Conservation (phyloP, 495 filamentous ascomycete genomes). For the Astrothelium subdiscretum region DNA sequence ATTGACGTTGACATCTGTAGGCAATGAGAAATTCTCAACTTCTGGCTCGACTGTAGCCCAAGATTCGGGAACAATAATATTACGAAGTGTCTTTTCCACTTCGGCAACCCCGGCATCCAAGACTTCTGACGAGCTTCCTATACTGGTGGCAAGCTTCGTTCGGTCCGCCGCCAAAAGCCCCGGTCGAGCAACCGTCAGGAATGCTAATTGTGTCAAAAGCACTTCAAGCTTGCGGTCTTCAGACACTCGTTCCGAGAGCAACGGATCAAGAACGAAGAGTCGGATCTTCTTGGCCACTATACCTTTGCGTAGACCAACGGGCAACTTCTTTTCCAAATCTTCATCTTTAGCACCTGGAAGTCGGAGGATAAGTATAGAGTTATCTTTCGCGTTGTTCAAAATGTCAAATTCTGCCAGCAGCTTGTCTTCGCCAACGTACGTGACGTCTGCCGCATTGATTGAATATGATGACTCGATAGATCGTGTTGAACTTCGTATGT, state of each 20-base stretch:
- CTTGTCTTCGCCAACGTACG: slow-evolving; percentile 65
- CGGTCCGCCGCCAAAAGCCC: slow-evolving; percentile 39
- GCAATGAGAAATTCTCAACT: slow-evolving; percentile 38
- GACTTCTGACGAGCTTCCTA: slow-evolving; percentile 36
- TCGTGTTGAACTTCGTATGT: slow-evolving; percentile 74
- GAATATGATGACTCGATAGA: slow-evolving; percentile 74
- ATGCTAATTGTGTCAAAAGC: slow-evolving; percentile 61
- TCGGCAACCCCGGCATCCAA: slow-evolving; percentile 52
- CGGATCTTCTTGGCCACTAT: slow-evolving; percentile 55
- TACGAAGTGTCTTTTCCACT: slow-evolving; percentile 55
- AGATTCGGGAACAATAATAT: slow-evolving; percentile 60
- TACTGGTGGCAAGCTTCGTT: slow-evolving; percentile 47
- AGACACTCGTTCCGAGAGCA: slow-evolving; percentile 49
- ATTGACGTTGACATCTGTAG: slow-evolving; percentile 52
- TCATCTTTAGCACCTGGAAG: slow-evolving; percentile 70
- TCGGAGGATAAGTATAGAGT: slow-evolving; percentile 62
- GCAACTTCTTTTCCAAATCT: slow-evolving; percentile 81
- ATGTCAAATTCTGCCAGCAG: slow-evolving; percentile 67
- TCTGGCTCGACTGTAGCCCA: slow-evolving; percentile 61
- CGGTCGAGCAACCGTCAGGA: slow-evolving; percentile 60
- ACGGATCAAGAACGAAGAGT: slow-evolving; percentile 63
- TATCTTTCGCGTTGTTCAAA: slow-evolving; percentile 54
- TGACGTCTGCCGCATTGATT: slow-evolving; percentile 64
- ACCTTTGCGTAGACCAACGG: slow-evolving; percentile 49
- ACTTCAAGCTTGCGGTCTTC: slow-evolving; percentile 44